Evolutionary conservation across 2,329 filamentous ascomycete species (phyloP), one percentile per base, ranked within the genome.

Genomic region (Rasamsonia emersonii): DNA sequence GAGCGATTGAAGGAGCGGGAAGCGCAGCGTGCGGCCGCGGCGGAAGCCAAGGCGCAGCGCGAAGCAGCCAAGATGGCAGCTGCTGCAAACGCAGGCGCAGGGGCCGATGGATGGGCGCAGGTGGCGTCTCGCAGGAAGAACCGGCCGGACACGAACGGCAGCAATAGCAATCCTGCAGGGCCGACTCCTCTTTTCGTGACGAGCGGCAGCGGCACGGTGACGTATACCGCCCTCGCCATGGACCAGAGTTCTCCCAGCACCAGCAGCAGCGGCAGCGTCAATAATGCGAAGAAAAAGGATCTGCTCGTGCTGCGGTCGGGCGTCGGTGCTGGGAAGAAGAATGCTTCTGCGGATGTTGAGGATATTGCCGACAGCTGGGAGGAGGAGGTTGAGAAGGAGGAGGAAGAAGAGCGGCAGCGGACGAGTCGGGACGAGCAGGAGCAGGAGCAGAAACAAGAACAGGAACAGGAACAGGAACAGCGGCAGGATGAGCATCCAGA

Each of bases 301-400:
- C 48, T 50, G 7, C 40, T 56, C 7, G 54, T 61, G 20, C 44
- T 57, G 18, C 46, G 54, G 3, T 58, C 56, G 5, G 55, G 53
- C 17, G 49, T 57, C 29, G 52, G 49, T 15, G 45, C 44, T n/a
- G 45, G 45, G 7, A 59, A 54, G 37, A 44, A 50, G 33, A 38
- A 33, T 7, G 24, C 24, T 6, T 7, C 6, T 9, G 6, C 11
- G 11, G 24, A 26, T 25, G 35, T 44, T 32, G 40, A 53, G 5
- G 44, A 58, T 15, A 57, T 67, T 15, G 60, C 53, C 8, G 65
- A 68, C 42, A 59, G 58, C 39, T 68, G 64, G 62, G 64, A 67
- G 34, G 58, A 63, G 20, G 62, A 62, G 29, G 53, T 63, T 25
- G 58, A 64, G 34, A 58, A 54, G 27, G 59, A 66, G 24, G 62